phyloP scores from a whole-genome alignment of 352 stramenopile genomes.

The Phytophthora pinifolia region DNA sequence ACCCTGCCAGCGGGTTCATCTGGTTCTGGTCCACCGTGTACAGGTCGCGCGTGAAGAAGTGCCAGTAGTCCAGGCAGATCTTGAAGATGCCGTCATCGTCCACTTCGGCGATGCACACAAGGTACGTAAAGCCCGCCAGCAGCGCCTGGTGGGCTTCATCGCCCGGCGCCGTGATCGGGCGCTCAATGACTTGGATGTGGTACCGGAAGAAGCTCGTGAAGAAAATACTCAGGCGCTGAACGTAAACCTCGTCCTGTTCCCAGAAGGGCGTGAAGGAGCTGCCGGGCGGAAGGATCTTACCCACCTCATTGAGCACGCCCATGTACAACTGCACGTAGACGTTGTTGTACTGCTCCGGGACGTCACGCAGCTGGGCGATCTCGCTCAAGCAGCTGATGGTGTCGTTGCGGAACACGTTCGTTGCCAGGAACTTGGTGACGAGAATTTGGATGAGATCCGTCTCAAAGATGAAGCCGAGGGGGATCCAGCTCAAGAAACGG shows the following conservation, averaged over 20 bases:
- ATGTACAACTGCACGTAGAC: constrained; percentile 96
- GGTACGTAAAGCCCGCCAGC: constrained; percentile 93
- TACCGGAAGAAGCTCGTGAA: constrained; percentile 95
- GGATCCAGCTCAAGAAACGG: constrained; percentile 98
- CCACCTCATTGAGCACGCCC: constrained; percentile 92
- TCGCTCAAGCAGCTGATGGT: constrained; percentile 98
- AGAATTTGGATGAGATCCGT: constrained; percentile 95
- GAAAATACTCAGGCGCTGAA: constrained; percentile 97
- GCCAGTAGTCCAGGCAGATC: constrained; percentile 99
- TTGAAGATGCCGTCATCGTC: constrained; percentile 97
- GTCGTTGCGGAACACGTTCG: constrained; percentile 95
- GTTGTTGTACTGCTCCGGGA: constrained; percentile 92
- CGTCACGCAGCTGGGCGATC: constrained; percentile 94
- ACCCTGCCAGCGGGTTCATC: constrained; percentile 55
- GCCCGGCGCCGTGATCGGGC: constrained; percentile 58
- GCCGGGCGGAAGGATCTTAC: constrained; percentile 89
- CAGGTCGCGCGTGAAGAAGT: constrained; percentile 96
- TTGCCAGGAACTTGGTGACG: constrained; percentile 96
- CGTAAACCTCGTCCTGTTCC: constrained; percentile 96
- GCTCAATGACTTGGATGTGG: constrained; percentile 95
- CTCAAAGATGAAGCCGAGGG: constrained; percentile 98
- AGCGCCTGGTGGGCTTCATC: constrained; percentile 92
- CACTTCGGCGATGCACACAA: constrained; percentile 91
- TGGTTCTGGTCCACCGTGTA: constrained; percentile 93
- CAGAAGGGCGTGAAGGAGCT: constrained; percentile 92